Conservation (phyloP, 2,329 filamentous ascomycete genomes). For the Biscogniauxia sp. region DNA sequence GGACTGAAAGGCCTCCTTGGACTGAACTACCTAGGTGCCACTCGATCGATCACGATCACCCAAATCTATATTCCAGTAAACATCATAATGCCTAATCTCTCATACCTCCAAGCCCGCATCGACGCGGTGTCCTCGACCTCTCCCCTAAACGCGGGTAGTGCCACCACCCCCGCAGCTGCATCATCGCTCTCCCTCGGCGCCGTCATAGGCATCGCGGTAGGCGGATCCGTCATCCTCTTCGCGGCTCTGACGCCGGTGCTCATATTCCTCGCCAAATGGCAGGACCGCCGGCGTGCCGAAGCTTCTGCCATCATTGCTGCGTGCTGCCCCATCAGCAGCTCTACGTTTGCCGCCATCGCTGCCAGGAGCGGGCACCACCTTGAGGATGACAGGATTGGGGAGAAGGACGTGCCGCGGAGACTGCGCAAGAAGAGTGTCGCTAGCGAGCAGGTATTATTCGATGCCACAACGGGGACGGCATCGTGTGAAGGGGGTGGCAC, state of each 20-base stretch:
- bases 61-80: background rate
- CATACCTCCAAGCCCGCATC: background rate
- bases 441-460: constrained; percentile 8
- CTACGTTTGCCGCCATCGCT: background rate
- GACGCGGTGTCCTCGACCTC: background rate
- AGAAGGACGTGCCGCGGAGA: constrained; percentile 11
- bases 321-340: constrained; percentile 3
- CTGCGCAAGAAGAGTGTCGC: constrained; percentile 26
- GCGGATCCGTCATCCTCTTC: constrained; percentile 47
- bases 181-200: constrained; percentile 31
- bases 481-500: constrained; percentile 1
- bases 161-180: background rate
- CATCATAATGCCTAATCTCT: constrained; percentile 5
- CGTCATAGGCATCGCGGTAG: constrained; percentile 45
- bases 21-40: too few relatives aligned
- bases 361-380: background rate
- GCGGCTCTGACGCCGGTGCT: constrained; percentile 42
- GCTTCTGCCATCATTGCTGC: constrained; percentile 1
- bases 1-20: too few relatives aligned
- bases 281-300: constrained; percentile 20
- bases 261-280: constrained; percentile 37
- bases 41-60: background rate
- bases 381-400: background rate
- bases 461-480: constrained; percentile 5
- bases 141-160: background rate